Base-by-base conservation (phyloP, 208 protist genomes). In the Kentomonas sorsogonicus region DNA sequence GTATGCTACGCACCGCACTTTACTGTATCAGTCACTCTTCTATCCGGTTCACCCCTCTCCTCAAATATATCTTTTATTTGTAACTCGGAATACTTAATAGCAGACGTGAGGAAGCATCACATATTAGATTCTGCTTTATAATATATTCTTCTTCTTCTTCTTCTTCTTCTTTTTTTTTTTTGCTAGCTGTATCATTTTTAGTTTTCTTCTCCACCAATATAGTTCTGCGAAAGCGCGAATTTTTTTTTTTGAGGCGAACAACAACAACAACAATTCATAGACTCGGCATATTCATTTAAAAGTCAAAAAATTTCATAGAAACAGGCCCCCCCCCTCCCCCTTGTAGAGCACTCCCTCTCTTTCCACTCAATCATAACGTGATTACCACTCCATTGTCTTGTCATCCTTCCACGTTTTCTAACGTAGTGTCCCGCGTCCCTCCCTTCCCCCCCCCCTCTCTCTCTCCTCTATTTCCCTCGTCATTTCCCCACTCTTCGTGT, bases 11-110 rank as follows among this genome's bases (percentile, higher is more conserved):
- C n/a, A n/a, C n/a, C n/a, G n/a, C 60, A 30, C 22, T 23, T 62
- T 29, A 62, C 38, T 41, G 2, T 16, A n/a, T 41, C 20, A 3
- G 38, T 41, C 13, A 9, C 11, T 41, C 38, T 41, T 16, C 20
- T 36, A 36, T 15, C 5, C 7, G 33, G 33, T 36, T 45, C 16
- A 48, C 27, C 27, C 57, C 44, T 54, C 9, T 63, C 18, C 53
- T 41, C 45, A 13, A 30, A 34, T 20, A 18, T 64, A 38, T 57
- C 23, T 25, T 74, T 66, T 65, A 41, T 43, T 52, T 60, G 52
- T 43, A 41, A n/a, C n/a, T n/a, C n/a, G n/a, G n/a, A n/a, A n/a
- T n/a, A n/a, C n/a, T n/a, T n/a, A n/a, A n/a, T n/a, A n/a, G n/a
- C n/a, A n/a, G n/a, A n/a, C n/a, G n/a, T n/a, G n/a, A n/a, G n/a